phyloP scores from a whole-genome alignment of 2,329 filamentous ascomycete genomes.

The Epicoccum nigrum region DNA sequence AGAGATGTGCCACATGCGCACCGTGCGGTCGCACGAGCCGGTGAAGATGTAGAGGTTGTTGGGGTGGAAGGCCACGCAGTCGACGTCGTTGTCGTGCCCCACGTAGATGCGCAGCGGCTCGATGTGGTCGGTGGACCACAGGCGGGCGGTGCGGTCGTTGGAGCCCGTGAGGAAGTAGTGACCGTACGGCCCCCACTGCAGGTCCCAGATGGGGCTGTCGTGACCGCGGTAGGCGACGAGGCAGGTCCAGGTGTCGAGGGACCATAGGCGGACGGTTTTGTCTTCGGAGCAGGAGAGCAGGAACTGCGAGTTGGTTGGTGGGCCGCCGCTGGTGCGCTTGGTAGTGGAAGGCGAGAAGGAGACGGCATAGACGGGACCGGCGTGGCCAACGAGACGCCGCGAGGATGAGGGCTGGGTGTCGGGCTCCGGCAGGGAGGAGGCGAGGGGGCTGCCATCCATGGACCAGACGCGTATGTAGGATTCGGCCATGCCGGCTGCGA shows the following conservation, averaged over 20 bases:
- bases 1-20: conserved; percentile 95
- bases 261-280: conserved; percentile 90
- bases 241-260: conserved; percentile 87
- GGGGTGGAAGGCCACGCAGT: conserved; percentile 89
- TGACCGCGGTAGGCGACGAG: conserved; percentile 94
- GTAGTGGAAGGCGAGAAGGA: conserved; percentile 79
- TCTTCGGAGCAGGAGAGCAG: conserved; percentile 88
- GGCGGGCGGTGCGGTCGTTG: conserved; percentile 85
- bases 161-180: conserved; percentile 92
- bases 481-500: conserved; percentile 87
- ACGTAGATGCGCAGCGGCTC: conserved; percentile 86
- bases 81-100: conserved; percentile 92
- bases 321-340: conserved; percentile 54
- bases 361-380: conserved; percentile 85
- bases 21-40: conserved; percentile 87
- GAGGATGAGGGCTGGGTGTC: conserved; percentile 68
- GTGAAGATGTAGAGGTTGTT: conserved; percentile 95
- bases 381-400: conserved; percentile 82
- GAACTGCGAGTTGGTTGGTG: conserved; percentile 70
- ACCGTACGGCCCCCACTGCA: conserved; percentile 89
- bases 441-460: conserved; percentile 81
- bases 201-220: conserved; percentile 84
- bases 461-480: conserved; percentile 97
- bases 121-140: conserved; percentile 93
- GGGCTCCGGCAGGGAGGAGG: conserved; percentile 64